Evolutionary conservation across 179 eudicot species (phyloP).

Genomic region (Spergularia azorica): DNA sequence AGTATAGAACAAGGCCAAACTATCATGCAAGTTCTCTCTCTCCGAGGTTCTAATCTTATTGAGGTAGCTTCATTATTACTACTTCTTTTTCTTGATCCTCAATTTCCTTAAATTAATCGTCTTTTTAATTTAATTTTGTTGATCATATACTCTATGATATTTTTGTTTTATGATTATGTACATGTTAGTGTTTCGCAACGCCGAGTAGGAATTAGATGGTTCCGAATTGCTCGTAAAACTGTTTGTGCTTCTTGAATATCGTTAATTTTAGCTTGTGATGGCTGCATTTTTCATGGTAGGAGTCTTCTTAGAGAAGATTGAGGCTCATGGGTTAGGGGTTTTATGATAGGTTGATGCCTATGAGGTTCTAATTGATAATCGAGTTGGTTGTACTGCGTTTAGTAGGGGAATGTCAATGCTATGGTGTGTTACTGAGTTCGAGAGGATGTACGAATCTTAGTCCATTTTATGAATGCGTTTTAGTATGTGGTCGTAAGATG

Average conservation of each 20-base stretch:
- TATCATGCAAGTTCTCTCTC: constrained; percentile 74
- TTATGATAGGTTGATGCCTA: background rate
- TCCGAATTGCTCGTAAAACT: background rate
- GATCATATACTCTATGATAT: background rate
- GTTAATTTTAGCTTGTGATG: background rate
- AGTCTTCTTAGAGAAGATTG: background rate
- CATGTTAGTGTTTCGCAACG: too few species aligned
- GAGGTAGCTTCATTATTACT: constrained; percentile 40
- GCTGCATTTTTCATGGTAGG: background rate
- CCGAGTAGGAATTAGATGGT: too few species aligned
- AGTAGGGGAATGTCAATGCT: too few species aligned
- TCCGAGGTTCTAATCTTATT: constrained; percentile 79
- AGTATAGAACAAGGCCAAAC: constrained; percentile 58
- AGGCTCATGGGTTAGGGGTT: background rate
- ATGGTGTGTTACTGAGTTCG: too few species aligned
- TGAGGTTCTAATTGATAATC: background rate
- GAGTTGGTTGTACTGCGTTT: background rate
- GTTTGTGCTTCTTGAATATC: background rate
- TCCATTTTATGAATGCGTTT: too few species aligned
- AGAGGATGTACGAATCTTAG: too few species aligned
- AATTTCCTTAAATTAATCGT: background rate
- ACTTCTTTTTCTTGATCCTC: background rate
- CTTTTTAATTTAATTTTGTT: background rate
- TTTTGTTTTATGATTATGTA: background rate
- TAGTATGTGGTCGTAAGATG: too few species aligned